Conservation (phyloP, 306 rosid genomes). For the Gynostemma pentaphyllum region DNA sequence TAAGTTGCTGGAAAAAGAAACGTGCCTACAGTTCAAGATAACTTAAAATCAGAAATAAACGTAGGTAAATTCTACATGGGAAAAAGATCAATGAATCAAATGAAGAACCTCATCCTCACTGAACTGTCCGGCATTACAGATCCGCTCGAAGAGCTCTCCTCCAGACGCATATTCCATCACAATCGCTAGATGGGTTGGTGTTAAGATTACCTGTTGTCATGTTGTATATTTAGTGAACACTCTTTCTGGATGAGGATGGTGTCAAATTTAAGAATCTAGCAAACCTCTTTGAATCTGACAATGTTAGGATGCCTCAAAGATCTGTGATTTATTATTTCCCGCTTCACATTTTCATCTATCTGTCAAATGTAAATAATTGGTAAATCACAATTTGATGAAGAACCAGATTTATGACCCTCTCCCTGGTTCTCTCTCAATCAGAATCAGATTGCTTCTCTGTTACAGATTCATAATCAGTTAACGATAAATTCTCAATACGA, state of each 20-base stretch:
- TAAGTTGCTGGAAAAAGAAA: constrained; percentile 90
- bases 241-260: not conserved
- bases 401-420: not conserved
- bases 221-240: constrained; percentile 12
- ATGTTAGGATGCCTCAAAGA: constrained; percentile 93
- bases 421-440: not conserved
- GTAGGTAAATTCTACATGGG: not conserved
- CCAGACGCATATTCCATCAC: constrained; percentile 98
- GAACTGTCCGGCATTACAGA: constrained; percentile 97
- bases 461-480: no score
- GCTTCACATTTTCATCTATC: constrained; percentile 96
- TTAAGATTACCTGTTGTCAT: constrained; percentile 60
- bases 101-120: constrained; percentile 85
- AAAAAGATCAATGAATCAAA: constrained; percentile 7
- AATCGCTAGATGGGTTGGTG: constrained; percentile 81
- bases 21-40: constrained; percentile 58
- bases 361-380: constrained; percentile 23
- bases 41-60: constrained; percentile 10
- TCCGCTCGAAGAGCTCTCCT: constrained; percentile 91
- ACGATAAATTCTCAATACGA: not conserved
- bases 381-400: constrained; percentile 6
- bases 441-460: no score
- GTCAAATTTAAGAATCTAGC: constrained; percentile 13
- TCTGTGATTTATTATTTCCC: constrained; percentile 93
- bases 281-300: constrained; percentile 89